Base-by-base conservation (phyloP, 2,329 filamentous ascomycete genomes). In the Alternaria dauci region DNA sequence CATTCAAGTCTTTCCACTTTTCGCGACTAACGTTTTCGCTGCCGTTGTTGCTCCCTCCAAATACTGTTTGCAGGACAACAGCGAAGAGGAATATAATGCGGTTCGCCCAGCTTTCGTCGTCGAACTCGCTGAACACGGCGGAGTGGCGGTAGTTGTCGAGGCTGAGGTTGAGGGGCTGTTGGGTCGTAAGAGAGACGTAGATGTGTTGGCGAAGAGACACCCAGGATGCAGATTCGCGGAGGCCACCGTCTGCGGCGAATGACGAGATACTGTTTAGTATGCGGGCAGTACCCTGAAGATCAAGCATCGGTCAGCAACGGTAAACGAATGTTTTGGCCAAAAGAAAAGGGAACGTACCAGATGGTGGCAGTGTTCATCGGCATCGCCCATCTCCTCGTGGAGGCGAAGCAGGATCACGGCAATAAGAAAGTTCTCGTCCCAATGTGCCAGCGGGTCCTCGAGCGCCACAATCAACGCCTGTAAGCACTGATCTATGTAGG, bases 371-470 rank as follows among this genome's bases (percentile, higher is more conserved):
- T 76, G 72, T 18, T 78, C 72, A 55, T 81, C 79, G 4, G 71
- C 67, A 34, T 78, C 74, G 25, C 76, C 76, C 74, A 78, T 78
- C 56, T 85, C 83, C 66, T 85, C 83, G 54, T 84, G 83, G 5
- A 84, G 75, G 0, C 83, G 79, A 20, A 84, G 69, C 6, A 85
- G 78, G 8, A 85, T 83, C 0, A 85, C 82, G 0, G 82, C 81
- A 1, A 82, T 78, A 0, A 85, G 71, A 2, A 84, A 77, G 16
- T 80, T 81, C 32, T 83, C 82, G 48, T 83, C 81, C 66, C 81
- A 82, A 1, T 78, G 77, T 1, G 79, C 72, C 1, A 76, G 74
- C 0, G 81, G 79, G 36, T 78, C 76, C 8, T 81, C 77, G 14
- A 85, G 74, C 2, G 80, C 79, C 11, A 79, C 72, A 3, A 85